These are phyloP conservation scores for Phytopythium delawarense DNA, from an alignment of 352 stramenopile species.

Conservation along the genomic window DNA sequence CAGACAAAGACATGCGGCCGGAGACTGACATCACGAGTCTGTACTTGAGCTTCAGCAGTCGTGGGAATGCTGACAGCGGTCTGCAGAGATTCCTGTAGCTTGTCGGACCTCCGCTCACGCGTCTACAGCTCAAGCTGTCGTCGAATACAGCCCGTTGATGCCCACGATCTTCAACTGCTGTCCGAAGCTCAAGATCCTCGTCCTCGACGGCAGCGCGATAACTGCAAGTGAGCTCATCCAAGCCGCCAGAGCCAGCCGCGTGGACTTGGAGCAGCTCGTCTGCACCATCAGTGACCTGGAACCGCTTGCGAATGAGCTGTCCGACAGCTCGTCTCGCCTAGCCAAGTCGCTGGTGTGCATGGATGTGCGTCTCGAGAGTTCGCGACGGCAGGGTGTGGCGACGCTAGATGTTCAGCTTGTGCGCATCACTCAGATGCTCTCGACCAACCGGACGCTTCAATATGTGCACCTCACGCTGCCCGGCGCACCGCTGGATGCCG, in stretches of 20 bases:
- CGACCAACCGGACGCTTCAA: neutral
- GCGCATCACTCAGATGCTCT: neutral
- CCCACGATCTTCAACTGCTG: neutral
- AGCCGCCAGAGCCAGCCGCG: neutral
- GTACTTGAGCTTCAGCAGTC: neutral
- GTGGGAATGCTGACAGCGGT: neutral
- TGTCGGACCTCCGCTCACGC: neutral
- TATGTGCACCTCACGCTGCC: neutral
- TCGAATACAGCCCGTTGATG: neutral
- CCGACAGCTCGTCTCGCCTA: neutral
- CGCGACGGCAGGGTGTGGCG: neutral
- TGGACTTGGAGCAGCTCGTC: neutral
- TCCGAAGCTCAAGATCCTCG: neutral
- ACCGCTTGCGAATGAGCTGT: neutral
- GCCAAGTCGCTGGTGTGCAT: neutral
- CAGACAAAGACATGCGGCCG: neutral
- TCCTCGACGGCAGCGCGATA: neutral
- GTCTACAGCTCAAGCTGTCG: neutral
- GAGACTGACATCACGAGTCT: neutral
- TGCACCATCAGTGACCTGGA: neutral
- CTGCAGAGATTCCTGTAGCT: neutral
- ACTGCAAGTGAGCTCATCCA: neutral
- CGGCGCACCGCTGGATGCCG: too few relatives aligned
- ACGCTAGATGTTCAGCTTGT: neutral
- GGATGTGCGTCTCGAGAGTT: neutral